Evolutionary conservation across 208 protist genomes (phyloP).

Genomic region (Trypanosoma scelopori): DNA sequence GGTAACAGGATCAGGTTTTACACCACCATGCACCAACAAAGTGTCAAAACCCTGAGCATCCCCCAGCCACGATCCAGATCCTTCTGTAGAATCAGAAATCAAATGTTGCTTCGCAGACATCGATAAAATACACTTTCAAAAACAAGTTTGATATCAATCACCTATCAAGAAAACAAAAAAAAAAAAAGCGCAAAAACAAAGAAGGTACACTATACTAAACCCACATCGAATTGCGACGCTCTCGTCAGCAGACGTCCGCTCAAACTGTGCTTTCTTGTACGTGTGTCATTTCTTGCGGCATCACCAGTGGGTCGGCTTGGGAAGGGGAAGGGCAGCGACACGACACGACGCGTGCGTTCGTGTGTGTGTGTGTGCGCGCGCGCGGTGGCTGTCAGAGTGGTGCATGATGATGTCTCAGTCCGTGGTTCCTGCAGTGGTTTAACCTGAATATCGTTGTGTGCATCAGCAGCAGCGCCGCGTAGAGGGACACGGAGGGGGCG

Average conservation of each 20-base stretch:
- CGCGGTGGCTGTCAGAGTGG: slow-evolving; percentile 23
- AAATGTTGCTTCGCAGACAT: slow-evolving; percentile 81
- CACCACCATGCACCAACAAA: slow-evolving; percentile 79
- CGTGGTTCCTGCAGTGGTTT: slow-evolving; percentile 22
- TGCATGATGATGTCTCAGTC: slow-evolving; percentile 39
- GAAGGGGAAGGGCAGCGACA: not conserved
- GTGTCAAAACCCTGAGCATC: slow-evolving; percentile 79
- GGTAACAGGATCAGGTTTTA: slow-evolving; percentile 81
- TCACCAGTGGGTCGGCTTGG: not conserved
- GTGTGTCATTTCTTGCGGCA: slow-evolving; percentile 2
- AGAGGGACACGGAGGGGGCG: not conserved
- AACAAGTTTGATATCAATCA: no score
- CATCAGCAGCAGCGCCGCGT: slow-evolving; percentile 13
- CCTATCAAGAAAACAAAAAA: not conserved
- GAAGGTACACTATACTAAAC: no score
- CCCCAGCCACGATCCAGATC: slow-evolving; percentile 76
- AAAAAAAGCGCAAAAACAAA: not conserved
- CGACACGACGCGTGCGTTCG: no score
- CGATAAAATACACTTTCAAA: slow-evolving; percentile 6
- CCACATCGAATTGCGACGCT: no score
- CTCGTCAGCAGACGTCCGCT: slow-evolving; percentile 25
- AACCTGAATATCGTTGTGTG: slow-evolving; percentile 34
- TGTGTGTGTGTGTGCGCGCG: no score
- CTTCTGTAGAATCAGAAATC: slow-evolving; percentile 51
- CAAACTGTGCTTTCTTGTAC: slow-evolving; percentile 29